Evolutionary conservation across 768 basidiomycete genomes (phyloP).

Genomic region (Filobasidium floriforme): DNA sequence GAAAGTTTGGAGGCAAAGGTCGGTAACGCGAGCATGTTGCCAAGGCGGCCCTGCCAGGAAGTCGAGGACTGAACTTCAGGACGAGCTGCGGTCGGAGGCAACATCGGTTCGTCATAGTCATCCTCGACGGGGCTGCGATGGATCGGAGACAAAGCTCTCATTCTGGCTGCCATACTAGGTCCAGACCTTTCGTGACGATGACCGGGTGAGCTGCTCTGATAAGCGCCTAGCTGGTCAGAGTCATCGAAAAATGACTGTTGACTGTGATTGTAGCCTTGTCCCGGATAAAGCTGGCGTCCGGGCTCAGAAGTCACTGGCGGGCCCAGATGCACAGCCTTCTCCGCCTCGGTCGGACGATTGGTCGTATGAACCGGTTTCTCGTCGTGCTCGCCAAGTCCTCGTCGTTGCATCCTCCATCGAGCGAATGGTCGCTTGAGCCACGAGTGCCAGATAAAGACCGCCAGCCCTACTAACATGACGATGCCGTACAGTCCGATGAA

Average conservation of each 20-base stretch:
- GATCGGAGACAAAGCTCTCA: neutral
- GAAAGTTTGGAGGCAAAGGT: neutral
- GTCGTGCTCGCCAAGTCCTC: too few relatives aligned
- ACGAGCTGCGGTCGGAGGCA: neutral
- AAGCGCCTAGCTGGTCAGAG: neutral
- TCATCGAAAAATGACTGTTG: neutral
- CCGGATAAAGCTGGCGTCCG: neutral
- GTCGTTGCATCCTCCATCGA: neutral
- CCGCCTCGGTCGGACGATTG: neutral
- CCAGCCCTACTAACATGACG: slow-evolving; percentile 51
- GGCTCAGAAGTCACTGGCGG: neutral
- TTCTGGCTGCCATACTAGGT: neutral
- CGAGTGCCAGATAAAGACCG: slow-evolving; percentile 10
- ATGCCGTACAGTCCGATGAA: slow-evolving; percentile 77
- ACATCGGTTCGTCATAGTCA: slow-evolving; percentile 3
- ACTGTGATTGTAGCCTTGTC: neutral
- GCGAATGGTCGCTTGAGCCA: neutral
- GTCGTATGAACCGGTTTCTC: neutral
- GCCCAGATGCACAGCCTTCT: neutral
- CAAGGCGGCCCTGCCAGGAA: neutral
- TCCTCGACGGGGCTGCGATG: neutral
- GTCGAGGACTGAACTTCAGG: neutral
- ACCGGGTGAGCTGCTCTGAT: neutral
- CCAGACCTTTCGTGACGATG: neutral
- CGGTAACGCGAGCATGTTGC: neutral